phyloP scores from a whole-genome alignment of 495 filamentous ascomycete genomes.

The Aspergillus leporis region DNA sequence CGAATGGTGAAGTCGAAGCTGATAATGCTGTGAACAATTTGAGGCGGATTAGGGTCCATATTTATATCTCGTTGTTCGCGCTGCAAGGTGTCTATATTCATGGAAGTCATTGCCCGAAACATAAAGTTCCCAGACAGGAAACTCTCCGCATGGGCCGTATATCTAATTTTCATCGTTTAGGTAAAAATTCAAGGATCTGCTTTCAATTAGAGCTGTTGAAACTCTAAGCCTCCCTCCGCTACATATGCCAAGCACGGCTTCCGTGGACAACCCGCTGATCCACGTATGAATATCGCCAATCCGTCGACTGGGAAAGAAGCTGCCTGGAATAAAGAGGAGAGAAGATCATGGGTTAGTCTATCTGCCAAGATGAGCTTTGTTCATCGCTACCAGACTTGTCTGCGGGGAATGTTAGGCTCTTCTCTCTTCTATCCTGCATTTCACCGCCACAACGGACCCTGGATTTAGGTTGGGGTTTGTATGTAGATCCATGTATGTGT shows the following conservation, averaged over 20 bases:
- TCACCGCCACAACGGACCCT: constrained; percentile 3
- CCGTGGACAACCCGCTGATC: not conserved
- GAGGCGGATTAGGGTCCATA: not conserved
- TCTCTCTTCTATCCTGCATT: not conserved
- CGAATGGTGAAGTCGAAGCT: not conserved
- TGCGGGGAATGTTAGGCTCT: constrained; percentile 9
- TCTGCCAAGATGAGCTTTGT: not conserved
- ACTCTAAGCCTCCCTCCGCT: constrained; percentile 5
- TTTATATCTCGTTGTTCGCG: constrained; percentile 1
- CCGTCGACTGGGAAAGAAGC: constrained; percentile 7
- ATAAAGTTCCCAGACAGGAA: not conserved
- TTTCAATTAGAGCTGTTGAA: not conserved
- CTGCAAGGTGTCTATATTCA: constrained; percentile 4
- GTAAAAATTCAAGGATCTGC: not conserved
- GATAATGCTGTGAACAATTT: not conserved
- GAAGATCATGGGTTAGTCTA: constrained; percentile 1
- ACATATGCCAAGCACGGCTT: constrained; percentile 6
- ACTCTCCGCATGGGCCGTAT: not conserved
- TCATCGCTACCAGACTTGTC: constrained; percentile 7
- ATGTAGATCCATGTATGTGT: not conserved
- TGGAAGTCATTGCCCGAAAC: not conserved
- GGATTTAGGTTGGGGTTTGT: not conserved
- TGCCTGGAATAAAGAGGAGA: constrained; percentile 7
- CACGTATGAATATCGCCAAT: constrained; percentile 11
- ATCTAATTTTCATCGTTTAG: not conserved